Base-by-base conservation (phyloP, 2,329 filamentous ascomycete species). In the Colletotrichum noveboracense region DNA sequence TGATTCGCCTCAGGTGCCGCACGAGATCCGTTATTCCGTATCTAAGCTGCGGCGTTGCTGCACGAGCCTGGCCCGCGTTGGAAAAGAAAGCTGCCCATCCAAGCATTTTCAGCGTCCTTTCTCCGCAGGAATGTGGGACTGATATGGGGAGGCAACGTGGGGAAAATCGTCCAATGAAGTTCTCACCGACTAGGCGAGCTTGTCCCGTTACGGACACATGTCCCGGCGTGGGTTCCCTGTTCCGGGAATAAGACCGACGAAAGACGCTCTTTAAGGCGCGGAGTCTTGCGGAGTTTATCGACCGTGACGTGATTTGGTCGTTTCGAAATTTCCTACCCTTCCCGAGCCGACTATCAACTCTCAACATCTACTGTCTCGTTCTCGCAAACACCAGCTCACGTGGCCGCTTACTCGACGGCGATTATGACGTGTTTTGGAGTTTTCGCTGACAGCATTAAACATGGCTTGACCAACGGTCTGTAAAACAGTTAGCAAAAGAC, bases 221-320 rank as follows among this genome's bases (percentile, higher is more conserved):
- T 60, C 10, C 16, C 74, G 70, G 70, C 21, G 26, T 18, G 68
- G n/a, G 28, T 34, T 16, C 58, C 58, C 73, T 18, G 14, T 58
- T 62, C 30, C 21, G 61, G 73, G 48, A 68, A 24, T n/a, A 26
- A 55, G 43, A 28, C 74, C 74, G 74, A 26, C 32, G 66, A 34
- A 26, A 60, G 30, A 32, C 28, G 36, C 16, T 55, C 52, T 14
- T 36, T 28, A 34, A n/a, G 12, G 14, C 58, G 74, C 74, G 64
- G 74, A 69, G 74, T 74, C 74, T 74, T 69, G 74, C 74, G 74
- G 74, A 74, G 74, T 73, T 68, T 38, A 69, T 65, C 74, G 13
- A 64, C n/a, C 24, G 34, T 76, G 70, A 68, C 74, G 64, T 76
- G 73, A 73, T 43, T 16, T 66, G 16, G 26, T 55, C 43, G 69